Conservation (phyloP, 2,329 filamentous ascomycete genomes). For the Diaporthe humulicola region DNA sequence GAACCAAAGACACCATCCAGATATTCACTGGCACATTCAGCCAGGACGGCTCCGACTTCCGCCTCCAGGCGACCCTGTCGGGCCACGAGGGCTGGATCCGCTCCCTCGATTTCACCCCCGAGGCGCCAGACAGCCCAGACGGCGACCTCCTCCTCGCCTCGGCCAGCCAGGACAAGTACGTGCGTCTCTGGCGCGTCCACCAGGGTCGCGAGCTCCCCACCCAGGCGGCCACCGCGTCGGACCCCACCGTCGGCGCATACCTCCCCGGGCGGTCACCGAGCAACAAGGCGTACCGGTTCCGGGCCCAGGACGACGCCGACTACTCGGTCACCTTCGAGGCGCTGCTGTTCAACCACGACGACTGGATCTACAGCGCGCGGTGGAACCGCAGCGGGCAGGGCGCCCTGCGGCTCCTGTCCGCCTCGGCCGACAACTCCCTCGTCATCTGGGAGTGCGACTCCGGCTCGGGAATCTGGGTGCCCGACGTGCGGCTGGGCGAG, state of each 20-base stretch:
- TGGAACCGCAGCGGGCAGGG: conserved; percentile 68
- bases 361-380: conserved; percentile 94
- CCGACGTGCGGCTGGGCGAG: conserved; percentile 86
- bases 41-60: conserved; percentile 63
- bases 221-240: conserved; percentile 65
- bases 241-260: conserved; percentile 70
- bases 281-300: conserved; percentile 89
- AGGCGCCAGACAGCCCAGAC: conserved; percentile 61
- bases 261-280: conserved; percentile 80
- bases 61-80: conserved; percentile 80
- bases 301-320: conserved; percentile 64
- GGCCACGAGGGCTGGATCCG: conserved; percentile 97
- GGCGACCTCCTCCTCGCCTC: conserved; percentile 88
- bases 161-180: conserved; percentile 97
- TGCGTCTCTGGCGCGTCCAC: conserved; percentile 91
- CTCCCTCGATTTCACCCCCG: conserved; percentile 82
- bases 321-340: conserved; percentile 94
- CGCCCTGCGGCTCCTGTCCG: conserved; percentile 80
- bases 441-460: conserved; percentile 92
- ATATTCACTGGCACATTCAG: conserved; percentile 71
- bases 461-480: conserved; percentile 91
- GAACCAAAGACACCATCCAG: conserved; percentile 86
- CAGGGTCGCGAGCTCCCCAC: conserved; percentile 75
- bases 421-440: conserved; percentile 95
- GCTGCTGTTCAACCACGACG: conserved; percentile 92